Base-by-base conservation (phyloP, 208 protist species). In the Leptomonas pyrrhocoris region DNA sequence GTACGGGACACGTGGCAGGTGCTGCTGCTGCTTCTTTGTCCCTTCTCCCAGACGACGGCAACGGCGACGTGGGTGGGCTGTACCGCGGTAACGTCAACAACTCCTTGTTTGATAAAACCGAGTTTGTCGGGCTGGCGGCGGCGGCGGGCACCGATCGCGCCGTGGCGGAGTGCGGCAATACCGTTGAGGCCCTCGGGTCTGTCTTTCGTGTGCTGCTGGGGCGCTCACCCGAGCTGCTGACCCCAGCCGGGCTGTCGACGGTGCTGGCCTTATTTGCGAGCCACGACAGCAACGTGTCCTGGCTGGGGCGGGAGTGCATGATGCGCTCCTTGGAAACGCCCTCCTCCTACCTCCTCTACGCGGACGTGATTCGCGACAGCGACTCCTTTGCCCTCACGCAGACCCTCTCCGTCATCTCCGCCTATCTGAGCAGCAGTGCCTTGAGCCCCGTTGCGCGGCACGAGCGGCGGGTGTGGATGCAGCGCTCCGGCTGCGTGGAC, bases 391-490 rank as follows among this genome's bases (percentile, higher is more conserved):
- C 86, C 28, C 34, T 86, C 4, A 74, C 67, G 27, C 68, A 87
- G 49, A 67, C 91, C 30, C 73, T 94, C 18, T 73, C 66, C 4
- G 64, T 87, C 21, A 74, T 92, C 25, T 74, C 81, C 6, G 50
- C 64, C 12, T 68, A 85, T 51, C 56, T 94, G 21, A 58, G 40
- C 25, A 81, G 73, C 12, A 42, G 21, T 21, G 42, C 60, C 16
- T 43, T 85, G 28, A 73, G 70, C 15, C 48, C 60, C 21, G 74
- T 76, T 5, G 58, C 61, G 50, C 68, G 75, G 65, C 74, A 84
- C 23, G 82, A 92, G 74, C 84, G 90, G 12, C 84, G 86, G 13
- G 59, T 80, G 51, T 92, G 85, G 81, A 62, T 95, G 48, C 73
- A 86, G 60, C 46, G 83, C 56, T 62, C 59, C 43, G 84, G 81